These are phyloP conservation scores for Phytophthora citrophthora DNA, from an alignment of 352 stramenopile species.

Conservation along the genomic window DNA sequence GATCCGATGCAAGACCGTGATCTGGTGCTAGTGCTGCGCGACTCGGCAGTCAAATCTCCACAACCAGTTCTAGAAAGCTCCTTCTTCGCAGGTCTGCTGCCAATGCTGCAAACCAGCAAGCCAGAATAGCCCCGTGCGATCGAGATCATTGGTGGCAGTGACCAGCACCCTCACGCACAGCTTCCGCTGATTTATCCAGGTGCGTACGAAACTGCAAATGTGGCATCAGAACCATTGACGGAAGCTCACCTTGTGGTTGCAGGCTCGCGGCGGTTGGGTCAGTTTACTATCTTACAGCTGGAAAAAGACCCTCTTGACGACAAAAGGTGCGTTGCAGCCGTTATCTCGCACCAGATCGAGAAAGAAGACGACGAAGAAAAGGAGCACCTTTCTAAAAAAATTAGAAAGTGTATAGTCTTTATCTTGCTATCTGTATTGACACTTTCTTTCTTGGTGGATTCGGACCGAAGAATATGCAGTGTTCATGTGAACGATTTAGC, in stretches of 20 bases:
- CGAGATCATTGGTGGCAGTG: conserved; percentile 66
- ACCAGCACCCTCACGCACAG: conserved; percentile 49
- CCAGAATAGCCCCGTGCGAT: conserved; percentile 34
- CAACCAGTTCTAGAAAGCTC: conserved; percentile 49
- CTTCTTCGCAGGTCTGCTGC: conserved; percentile 41
- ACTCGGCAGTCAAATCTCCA: conserved; percentile 46
- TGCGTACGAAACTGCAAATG: conserved; percentile 20
- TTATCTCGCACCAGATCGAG: conserved; percentile 52
- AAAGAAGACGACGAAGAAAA: conserved; percentile 24
- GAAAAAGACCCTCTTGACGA: conserved; percentile 55
- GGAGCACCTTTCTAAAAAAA: conserved; percentile 20
- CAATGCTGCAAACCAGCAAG: conserved; percentile 40
- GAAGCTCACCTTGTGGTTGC: neutral
- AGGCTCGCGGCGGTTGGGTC: conserved; percentile 72
- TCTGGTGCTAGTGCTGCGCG: conserved; percentile 70
- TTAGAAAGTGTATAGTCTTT: neutral
- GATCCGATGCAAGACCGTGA: conserved; percentile 58
- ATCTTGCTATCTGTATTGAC: conserved; percentile 2
- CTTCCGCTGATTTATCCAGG: conserved; percentile 70
- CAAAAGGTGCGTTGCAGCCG: conserved; percentile 53
- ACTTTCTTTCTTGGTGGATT: neutral
- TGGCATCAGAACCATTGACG: conserved; percentile 6
- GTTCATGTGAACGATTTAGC: too few relatives aligned
- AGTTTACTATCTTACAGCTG: conserved; percentile 80
- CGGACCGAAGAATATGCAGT: too few relatives aligned